Base-by-base conservation (phyloP, 2,329 filamentous ascomycete genomes). In the Rhynchosporium agropyri region DNA sequence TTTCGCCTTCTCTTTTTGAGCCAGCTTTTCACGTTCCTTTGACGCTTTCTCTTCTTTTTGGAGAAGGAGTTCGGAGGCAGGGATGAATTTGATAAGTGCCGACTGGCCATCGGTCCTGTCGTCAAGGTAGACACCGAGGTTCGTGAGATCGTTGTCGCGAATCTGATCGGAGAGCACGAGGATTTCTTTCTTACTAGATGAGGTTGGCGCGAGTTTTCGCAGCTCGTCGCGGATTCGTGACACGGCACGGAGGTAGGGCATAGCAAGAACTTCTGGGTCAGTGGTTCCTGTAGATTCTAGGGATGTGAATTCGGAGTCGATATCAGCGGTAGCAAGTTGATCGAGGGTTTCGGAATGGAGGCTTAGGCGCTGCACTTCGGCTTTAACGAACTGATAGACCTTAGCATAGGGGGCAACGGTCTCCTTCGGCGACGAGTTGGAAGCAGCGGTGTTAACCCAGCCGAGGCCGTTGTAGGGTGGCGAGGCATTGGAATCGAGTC, bases 121-220 rank as follows among this genome's bases (percentile, higher is more conserved):
- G 73, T 97, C 93, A 0, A 97, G 86, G 72, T 96, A 96, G 63
- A 97, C 89, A 43, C 89, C 91, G 0, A 96, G 79, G 63, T 93
- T 87, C 71, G 90, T 93, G 10, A 97, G 84, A 62, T 93, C 87
- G 9, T 86, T 82, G 74, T 97, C 91, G 58, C 93, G 89, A 49
- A 97, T 85, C 20, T 84, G 82, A 73, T 96, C 94, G 68, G 89
- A 95, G 53, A 96, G 83, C 0, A 81, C 77, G 1, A 97, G 84
- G 43, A 95, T 86, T 3, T 89, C 84, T 73, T 92, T 91, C 64
- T 89, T 86, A 1, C 85, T 80, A 15, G 81, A 77, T 0, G 81
- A 76, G 0, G 76, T 71, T 0, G 79, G 76, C 3, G 82, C 81
- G 0, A 90, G 75, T 6, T 79, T 79, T 3, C 85, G 82, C 0